Percentiles rank a stretch among this genome's conserved stretches.
phyloP scores from a whole-genome alignment of 805 yeast genomes.

The Ogataea neopini region DNA sequence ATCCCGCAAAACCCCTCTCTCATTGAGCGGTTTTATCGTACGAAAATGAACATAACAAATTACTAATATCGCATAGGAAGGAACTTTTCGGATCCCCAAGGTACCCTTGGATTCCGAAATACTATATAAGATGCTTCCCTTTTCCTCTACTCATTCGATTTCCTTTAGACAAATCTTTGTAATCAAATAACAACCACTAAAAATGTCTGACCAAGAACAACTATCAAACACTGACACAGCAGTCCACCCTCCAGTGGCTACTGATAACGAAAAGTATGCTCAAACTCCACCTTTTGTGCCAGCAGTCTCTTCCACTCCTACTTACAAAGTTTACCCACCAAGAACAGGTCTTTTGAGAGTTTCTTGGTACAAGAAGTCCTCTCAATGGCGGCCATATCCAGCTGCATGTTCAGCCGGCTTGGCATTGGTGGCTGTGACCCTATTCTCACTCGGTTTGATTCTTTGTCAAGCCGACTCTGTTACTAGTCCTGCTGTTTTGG shows the following conservation, averaged over 20 bases:
- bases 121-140: not conserved
- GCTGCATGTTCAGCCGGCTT: constrained; percentile 54
- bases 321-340: constrained; percentile 38
- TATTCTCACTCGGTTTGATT: constrained; percentile 48
- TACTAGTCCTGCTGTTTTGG: constrained; percentile 42
- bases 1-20: not conserved
- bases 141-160: not conserved
- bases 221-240: constrained; percentile 32
- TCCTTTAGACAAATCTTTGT: not conserved
- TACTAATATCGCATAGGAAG: not conserved
- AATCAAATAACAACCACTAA: not conserved
- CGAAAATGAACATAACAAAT: not conserved
- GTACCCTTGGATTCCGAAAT: not conserved
- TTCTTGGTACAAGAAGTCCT: constrained; percentile 45
- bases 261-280: constrained; percentile 14
- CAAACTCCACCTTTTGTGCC: constrained; percentile 1
- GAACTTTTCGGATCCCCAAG: not conserved
- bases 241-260: constrained; percentile 18
- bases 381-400: constrained; percentile 43
- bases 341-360: constrained; percentile 43
- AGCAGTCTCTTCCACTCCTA: constrained; percentile 2
- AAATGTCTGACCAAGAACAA: constrained; percentile 26
- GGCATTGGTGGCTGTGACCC: constrained; percentile 44
- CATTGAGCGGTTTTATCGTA: not conserved
- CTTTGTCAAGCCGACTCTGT: constrained; percentile 46